Conservation (phyloP, 2,329 filamentous ascomycete genomes). For the Fusarium sp. region DNA sequence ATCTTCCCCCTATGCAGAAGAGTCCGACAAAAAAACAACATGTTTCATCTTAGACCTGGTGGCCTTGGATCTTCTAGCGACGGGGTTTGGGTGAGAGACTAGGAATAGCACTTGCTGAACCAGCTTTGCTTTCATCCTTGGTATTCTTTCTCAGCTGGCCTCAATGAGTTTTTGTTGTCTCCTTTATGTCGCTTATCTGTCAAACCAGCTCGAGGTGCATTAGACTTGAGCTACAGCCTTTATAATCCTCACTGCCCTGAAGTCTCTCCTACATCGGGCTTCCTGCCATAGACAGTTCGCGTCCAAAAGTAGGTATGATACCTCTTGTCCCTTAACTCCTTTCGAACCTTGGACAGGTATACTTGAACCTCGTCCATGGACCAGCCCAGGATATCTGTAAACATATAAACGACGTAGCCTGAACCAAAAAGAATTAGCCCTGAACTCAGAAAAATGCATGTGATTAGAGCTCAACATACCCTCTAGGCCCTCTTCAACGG, state of each 20-base stretch:
- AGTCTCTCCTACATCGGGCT: not conserved
- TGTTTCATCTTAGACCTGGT: not conserved
- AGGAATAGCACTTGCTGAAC: not conserved
- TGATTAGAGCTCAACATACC: not conserved
- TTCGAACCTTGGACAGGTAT: conserved; percentile 6
- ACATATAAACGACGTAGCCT: conserved; percentile 19
- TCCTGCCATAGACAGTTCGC: conserved; percentile 12
- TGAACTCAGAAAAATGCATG: no score
- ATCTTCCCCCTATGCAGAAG: no score
- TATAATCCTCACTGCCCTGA: not conserved
- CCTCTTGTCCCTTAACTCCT: conserved; percentile 11
- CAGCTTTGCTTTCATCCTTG: not conserved
- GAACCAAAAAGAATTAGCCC: not conserved
- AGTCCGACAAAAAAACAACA: not conserved
- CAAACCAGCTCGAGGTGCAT: not conserved
- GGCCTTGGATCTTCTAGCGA: not conserved
- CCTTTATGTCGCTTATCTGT: not conserved
- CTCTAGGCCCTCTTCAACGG: conserved; percentile 15
- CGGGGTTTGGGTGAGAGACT: no score
- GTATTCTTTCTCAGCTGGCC: not conserved
- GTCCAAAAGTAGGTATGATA: conserved; percentile 21
- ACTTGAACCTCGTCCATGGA: conserved; percentile 12
- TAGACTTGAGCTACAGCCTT: not conserved
- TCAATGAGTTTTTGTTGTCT: not conserved
- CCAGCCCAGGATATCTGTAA: conserved; percentile 17